Evolutionary conservation across 805 yeast species (phyloP), one percentile per base, ranked within the genome.

Genomic region (Diddensiella santjacobensis): DNA sequence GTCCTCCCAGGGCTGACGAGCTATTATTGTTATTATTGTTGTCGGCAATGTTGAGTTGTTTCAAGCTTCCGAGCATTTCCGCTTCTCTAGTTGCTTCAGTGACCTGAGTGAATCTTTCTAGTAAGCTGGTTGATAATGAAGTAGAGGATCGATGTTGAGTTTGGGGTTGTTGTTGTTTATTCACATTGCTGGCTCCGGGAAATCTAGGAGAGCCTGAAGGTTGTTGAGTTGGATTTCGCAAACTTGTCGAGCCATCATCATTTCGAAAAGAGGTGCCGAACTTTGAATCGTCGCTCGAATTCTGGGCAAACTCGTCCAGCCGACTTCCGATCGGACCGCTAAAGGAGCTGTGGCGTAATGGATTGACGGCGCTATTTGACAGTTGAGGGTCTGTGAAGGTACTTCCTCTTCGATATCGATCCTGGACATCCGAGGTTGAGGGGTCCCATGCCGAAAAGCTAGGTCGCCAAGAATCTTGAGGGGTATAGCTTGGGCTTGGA

Each of bases 21-120:
- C 40, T 20, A n/a, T n/a, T n/a, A n/a, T n/a, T n/a, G n/a, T n/a
- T n/a, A n/a, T n/a, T n/a, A 13, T 26, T 26, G 22, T 22, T 30
- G 10, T 11, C 40, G 18, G 22, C 31, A 4, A 50, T 6, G 38
- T 24, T 43, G 13, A 51, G 38, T 20, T 44, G 31, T 3, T 31
- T 36, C 52, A 52, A 37, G 29, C 53, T 47, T 2, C 55, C 55
- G 13, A 50, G 48, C 41, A 63, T 44, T 45, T 63, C 67, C 1
- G 61, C 65, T 33, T 62, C 66, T n/a, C 65, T 47, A 3, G 67
- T 62, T n/a, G 61, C 61, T 24, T 63, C 67, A 2, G 59, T 63
- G 6, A 63, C 46, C 43, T 47, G 51, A 18, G 58, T 48, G 40
- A 58, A 56, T 20, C 61, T 44, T 3, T 57, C 58, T 10, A 51